These are phyloP conservation scores for Colletotrichum neosansevieriae DNA, from an alignment of 2,329 filamentous ascomycete species.

Conservation along the genomic window DNA sequence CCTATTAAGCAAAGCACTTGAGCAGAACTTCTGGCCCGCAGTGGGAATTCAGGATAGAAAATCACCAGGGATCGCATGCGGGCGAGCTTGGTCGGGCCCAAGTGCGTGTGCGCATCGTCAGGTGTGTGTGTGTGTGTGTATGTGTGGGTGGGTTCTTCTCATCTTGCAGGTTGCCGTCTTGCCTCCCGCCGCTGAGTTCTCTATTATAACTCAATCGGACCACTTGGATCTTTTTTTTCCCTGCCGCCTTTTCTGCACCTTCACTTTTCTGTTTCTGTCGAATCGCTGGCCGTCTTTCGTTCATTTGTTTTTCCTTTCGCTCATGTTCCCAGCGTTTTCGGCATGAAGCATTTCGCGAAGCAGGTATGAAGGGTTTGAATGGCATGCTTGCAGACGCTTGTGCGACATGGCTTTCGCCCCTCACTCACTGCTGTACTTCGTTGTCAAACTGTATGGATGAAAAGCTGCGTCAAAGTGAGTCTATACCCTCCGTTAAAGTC, in stretches of 20 bases:
- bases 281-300: conserved; percentile 39
- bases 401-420: conserved; percentile 60
- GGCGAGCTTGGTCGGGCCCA: conserved; percentile 31
- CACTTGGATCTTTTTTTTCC: conserved; percentile 29
- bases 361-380: conserved; percentile 56
- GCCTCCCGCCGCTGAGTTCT: conserved; percentile 25
- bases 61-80: conserved; percentile 8
- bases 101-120: conserved; percentile 20
- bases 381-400: conserved; percentile 57
- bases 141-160: conserved; percentile 28
- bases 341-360: conserved; percentile 35
- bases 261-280: conserved; percentile 29
- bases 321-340: conserved; percentile 22
- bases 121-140: background rate
- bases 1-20: conserved; percentile 35
- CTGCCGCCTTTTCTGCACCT: conserved; percentile 24
- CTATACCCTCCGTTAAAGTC: conserved; percentile 10
- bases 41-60: conserved; percentile 25
- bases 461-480: conserved; percentile 55
- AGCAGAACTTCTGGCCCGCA: conserved; percentile 26
- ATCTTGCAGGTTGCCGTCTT: conserved; percentile 36
- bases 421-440: conserved; percentile 60
- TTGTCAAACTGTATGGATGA: conserved; percentile 54
- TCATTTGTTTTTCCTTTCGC: conserved; percentile 23
- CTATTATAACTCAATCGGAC: conserved; percentile 39